Evolutionary conservation across 2,329 filamentous ascomycete genomes (phyloP), one percentile per base, ranked within the genome.

Genomic region (Chalaropsis ovoidea): DNA sequence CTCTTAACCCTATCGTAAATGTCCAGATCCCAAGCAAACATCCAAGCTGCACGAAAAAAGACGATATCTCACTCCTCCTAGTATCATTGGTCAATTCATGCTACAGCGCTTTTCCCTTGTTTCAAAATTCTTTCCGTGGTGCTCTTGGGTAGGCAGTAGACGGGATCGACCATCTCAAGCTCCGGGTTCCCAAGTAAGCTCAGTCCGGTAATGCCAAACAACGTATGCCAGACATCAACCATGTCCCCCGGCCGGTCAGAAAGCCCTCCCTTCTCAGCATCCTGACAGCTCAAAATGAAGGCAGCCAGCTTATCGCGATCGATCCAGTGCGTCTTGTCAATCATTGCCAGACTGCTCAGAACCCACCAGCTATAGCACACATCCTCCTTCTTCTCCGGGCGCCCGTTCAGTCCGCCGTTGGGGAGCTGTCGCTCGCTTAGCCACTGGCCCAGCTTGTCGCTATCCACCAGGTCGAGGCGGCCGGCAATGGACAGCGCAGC

Each of bases 291-390:
- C 67, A 99, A 77, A 65, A 99, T 96, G 76, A 96, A 99, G 27
- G 76, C 75, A 63, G 86, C 82, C 71, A 99, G 81, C 72, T 89
- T 89, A 66, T 86, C 80, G 62, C 86, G 83, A 77, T 99, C 90
- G 73, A 99, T 95, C 94, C 94, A 99, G 74, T 96, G 89, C 64
- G 91, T 81, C 65, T 87, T 86, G 64, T 82, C 86, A 70, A 99
- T 89, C 81, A 97, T 96, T 58, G 88, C 87, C 70, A 99, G 78
- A 74, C 92, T 96, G 73, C 89, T 93, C 72, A 93, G 78, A 56
- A 97, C 94, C 94, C 94, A 99, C 94, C 94, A 99, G 74, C 90
- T 96, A 77, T 99, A 99, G 77, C 94, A 99, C 15, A 96, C 93
- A 74, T 99, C 94, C 74, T 96, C 93, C 69, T 89, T 78, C 79